Conservation (phyloP, 257 asterid genomes). For the Misopates orontium region DNA sequence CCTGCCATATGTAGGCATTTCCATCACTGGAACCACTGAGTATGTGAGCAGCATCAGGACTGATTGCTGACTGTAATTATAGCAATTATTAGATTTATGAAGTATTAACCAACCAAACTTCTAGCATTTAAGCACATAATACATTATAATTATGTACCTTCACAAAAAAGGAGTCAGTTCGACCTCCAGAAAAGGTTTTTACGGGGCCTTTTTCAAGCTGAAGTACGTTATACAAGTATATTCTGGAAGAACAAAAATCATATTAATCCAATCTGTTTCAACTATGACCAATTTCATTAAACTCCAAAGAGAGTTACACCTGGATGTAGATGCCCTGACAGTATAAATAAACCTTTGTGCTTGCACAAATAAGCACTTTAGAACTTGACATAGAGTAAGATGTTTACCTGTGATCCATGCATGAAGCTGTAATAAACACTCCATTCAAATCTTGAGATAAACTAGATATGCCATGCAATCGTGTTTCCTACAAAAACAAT, state of each 20-base stretch:
- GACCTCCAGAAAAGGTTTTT: constrained; percentile 67
- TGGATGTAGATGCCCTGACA: neutral
- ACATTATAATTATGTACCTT: constrained; percentile 54
- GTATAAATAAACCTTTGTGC: neutral
- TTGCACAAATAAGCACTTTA: neutral
- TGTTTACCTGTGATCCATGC: constrained; percentile 90
- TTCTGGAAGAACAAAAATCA: constrained; percentile 48
- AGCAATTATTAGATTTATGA: constrained; percentile 25
- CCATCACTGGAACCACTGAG: constrained; percentile 98
- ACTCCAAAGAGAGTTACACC: neutral
- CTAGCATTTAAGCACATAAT: neutral
- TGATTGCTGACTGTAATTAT: constrained; percentile 67
- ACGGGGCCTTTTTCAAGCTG: constrained; percentile 80
- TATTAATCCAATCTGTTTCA: constrained; percentile 2
- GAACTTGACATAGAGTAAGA: constrained; percentile 12
- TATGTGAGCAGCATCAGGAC: constrained; percentile 92
- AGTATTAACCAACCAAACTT: constrained; percentile 4
- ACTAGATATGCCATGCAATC: constrained; percentile 81
- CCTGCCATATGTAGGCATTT: constrained; percentile 94
- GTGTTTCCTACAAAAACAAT: constrained; percentile 52
- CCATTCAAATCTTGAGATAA: constrained; percentile 89
- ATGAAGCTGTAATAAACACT: constrained; percentile 76
- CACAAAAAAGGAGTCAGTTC: constrained; percentile 80
- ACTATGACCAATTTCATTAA: neutral
- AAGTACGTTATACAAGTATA: constrained; percentile 79